Evolutionary conservation across 2,329 filamentous ascomycete species (phyloP), one percentile per base, ranked within the genome.

Genomic region (Neopestalotiopsis sp.): DNA sequence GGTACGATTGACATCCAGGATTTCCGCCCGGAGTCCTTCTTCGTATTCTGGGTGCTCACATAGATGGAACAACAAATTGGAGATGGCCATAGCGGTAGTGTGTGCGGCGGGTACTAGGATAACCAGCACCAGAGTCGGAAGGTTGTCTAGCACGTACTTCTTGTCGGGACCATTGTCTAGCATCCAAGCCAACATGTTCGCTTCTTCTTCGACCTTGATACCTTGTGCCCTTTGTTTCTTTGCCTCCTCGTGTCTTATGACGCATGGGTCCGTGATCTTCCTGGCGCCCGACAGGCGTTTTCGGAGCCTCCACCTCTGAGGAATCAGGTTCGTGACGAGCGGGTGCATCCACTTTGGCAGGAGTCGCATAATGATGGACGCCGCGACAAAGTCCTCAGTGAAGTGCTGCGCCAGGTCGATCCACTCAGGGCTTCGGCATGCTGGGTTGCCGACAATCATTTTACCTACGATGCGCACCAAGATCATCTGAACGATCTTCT

Each of bases 1-100:
- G 6, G 13, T 40, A n/a, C 24, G 10, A 14, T 12, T 65, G 42
- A 65, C 38, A 40, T 52, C 42, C 10, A 10, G 24, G 4, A 49
- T 65, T 38, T 65, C 63, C 13, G n/a, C 52, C 63, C 38, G 49
- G 12, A 65, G 42, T 56, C 52, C 40, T 10, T 12, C 42, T n/a
- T 65, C 34, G 20, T 40, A 65, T 56, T 65, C 63, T 28, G 63
- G 63, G 32, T 56, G 63, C 17, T 14, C 63, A 14, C 63, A 65
- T 52, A 65, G 30, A 65, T 65, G 38, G 4, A 65, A 65, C 40
- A 65, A 38, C 12, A 65, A n/a, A n/a, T 56, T 65, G 63, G 63
- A 65, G 20, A 65, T 65, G 14, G 63, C 63, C 63, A 65, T 65
- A n/a, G 63, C 63, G 20, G 63, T 65, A 14, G 63, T 65, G 63